phyloP scores from a whole-genome alignment of 2,329 filamentous ascomycete genomes.

The Neonectria punicea region DNA sequence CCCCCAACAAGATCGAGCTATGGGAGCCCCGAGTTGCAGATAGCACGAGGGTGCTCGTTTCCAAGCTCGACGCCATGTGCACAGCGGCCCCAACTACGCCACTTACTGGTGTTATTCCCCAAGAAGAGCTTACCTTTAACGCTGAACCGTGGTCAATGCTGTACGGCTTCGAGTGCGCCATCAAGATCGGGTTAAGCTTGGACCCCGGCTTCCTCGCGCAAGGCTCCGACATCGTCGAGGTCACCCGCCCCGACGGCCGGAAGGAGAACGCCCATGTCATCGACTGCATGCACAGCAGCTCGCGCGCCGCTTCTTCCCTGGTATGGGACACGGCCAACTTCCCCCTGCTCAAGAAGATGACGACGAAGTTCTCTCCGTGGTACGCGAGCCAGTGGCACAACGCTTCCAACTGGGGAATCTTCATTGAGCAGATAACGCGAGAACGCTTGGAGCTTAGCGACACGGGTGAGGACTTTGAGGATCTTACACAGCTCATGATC shows the following conservation, averaged over 20 bases:
- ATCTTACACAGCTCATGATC: slow-evolving; percentile 68
- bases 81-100: slow-evolving; percentile 38
- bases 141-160: too few relatives aligned
- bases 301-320: slow-evolving; percentile 40
- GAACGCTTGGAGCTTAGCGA: slow-evolving; percentile 28
- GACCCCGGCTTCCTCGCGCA: slow-evolving; percentile 61
- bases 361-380: slow-evolving; percentile 56
- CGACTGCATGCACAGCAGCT: slow-evolving; percentile 56
- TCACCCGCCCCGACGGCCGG: slow-evolving; percentile 35
- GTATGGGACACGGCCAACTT: slow-evolving; percentile 63
- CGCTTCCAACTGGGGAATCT: slow-evolving; percentile 40
- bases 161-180: slow-evolving; percentile 51
- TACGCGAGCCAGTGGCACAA: slow-evolving; percentile 15
- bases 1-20: slow-evolving; percentile 61
- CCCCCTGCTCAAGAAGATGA: slow-evolving; percentile 56
- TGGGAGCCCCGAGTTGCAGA: slow-evolving; percentile 66
- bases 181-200: slow-evolving; percentile 62
- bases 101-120: slow-evolving; percentile 37
- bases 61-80: slow-evolving; percentile 54
- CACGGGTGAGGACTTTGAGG: slow-evolving; percentile 64
- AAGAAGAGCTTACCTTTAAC: slow-evolving; percentile 54
- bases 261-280: slow-evolving; percentile 60
- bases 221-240: slow-evolving; percentile 56
- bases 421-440: slow-evolving; percentile 38
- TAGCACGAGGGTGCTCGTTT: slow-evolving; percentile 57